Evolutionary conservation across 176 grass and related monocot species (phyloP).

Genomic region (Aegilops tauschii): DNA sequence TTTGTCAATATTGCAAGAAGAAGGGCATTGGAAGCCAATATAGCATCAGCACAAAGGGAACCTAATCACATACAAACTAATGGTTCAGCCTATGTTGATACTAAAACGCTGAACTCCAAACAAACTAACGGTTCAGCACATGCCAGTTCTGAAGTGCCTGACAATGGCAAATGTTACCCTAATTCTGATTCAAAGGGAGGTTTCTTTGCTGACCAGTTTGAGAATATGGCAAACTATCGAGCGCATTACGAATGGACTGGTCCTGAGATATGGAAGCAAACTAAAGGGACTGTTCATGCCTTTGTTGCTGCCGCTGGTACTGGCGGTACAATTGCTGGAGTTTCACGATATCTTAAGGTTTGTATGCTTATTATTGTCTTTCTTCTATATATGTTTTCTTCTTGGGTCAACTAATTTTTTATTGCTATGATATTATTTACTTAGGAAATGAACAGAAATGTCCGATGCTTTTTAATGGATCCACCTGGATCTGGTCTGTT

Average conservation of each 20-base stretch:
- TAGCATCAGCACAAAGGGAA: slow-evolving; percentile 30
- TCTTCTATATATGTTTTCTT: slow-evolving; percentile 20
- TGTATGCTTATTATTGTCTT: slow-evolving; percentile 29
- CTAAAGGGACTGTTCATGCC: slow-evolving; percentile 60
- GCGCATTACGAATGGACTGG: slow-evolving; percentile 96
- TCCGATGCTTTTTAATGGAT: slow-evolving; percentile 94
- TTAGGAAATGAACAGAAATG: slow-evolving; percentile 74
- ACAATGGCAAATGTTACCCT: not conserved
- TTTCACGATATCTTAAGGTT: slow-evolving; percentile 91
- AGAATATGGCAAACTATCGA: slow-evolving; percentile 89
- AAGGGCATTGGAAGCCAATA: slow-evolving; percentile 76
- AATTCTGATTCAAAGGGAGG: slow-evolving; percentile 62
- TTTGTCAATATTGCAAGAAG: slow-evolving; percentile 96
- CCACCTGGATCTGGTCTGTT: slow-evolving; percentile 90
- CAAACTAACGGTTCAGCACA: slow-evolving; percentile 33
- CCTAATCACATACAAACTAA: slow-evolving; percentile 6
- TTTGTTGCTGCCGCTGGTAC: slow-evolving; percentile 91
- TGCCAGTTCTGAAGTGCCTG: slow-evolving; percentile 22
- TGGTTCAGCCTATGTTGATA: slow-evolving; percentile 15
- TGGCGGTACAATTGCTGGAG: slow-evolving; percentile 88
- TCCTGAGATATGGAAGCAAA: slow-evolving; percentile 96
- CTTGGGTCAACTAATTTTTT: slow-evolving; percentile 13
- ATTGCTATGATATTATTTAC: slow-evolving; percentile 3
- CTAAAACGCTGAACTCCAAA: slow-evolving; percentile 7
- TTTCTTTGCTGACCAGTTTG: slow-evolving; percentile 96